Percentiles rank a stretch among this genome's conserved stretches.
phyloP scores from a whole-genome alignment of 2,329 filamentous ascomycete species.

The Myriosclerotinia scirpicola region DNA sequence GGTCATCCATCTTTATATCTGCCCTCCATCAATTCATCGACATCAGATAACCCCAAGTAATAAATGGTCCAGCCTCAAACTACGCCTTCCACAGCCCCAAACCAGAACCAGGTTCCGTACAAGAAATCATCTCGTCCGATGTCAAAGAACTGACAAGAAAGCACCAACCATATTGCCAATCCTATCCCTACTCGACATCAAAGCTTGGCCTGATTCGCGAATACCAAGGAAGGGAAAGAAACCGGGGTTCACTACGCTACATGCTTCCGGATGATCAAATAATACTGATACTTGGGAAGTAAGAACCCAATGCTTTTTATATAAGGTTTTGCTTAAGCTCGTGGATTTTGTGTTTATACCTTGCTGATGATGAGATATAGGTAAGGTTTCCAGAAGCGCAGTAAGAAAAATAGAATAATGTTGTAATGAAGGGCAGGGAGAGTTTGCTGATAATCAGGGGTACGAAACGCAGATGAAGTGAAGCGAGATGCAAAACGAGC shows the following conservation, averaged over 20 bases:
- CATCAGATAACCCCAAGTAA: neutral
- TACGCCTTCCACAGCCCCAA: neutral
- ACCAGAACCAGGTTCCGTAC: neutral
- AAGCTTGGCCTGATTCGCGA: neutral
- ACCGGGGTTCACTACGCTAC: neutral
- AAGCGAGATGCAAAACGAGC: conserved; percentile 15
- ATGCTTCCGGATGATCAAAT: neutral
- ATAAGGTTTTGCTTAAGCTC: neutral
- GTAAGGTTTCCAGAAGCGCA: no score
- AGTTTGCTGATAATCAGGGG: no score
- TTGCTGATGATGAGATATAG: conserved; percentile 26
- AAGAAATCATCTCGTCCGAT: neutral
- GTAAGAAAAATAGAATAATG: no score
- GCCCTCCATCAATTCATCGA: neutral
- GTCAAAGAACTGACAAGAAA: neutral
- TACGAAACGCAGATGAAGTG: conserved; percentile 16
- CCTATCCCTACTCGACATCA: neutral
- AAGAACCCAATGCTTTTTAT: neutral
- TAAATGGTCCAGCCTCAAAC: neutral
- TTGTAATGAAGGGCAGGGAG: no score
- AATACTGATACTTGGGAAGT: neutral
- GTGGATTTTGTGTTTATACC: neutral
- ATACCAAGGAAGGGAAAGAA: neutral
- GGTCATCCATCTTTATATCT: conserved; percentile 5
- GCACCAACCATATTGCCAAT: neutral